These are phyloP conservation scores for Colletotrichum sp. DNA, from an alignment of 2,329 filamentous ascomycete species.

Conservation along the genomic window DNA sequence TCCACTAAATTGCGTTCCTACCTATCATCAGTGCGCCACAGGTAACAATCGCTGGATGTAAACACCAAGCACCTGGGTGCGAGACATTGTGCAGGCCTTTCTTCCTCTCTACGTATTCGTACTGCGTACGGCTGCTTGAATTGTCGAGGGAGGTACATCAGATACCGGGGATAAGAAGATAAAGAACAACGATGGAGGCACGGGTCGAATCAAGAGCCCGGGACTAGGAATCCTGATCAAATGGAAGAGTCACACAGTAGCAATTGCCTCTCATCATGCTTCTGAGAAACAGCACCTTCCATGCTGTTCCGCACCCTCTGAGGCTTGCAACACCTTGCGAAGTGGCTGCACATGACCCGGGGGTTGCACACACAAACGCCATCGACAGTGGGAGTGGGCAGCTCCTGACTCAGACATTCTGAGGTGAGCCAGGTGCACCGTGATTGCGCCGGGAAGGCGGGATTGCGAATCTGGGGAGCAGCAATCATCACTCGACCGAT, in stretches of 20 bases:
- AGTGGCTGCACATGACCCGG: constrained; percentile 3
- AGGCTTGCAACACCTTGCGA: not conserved
- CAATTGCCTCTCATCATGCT: not conserved
- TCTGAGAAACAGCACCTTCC: constrained; percentile 3
- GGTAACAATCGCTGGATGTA: not conserved
- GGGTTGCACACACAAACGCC: not conserved
- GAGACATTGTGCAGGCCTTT: not conserved
- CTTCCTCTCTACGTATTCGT: not conserved
- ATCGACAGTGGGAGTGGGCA: not conserved
- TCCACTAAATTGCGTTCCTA: constrained; percentile 4
- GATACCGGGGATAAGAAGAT: not conserved
- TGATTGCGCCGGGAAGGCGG: not conserved
- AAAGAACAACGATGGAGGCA: not conserved
- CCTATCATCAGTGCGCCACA: constrained; percentile 9
- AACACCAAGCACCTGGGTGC: not conserved
- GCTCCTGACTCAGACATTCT: constrained; percentile 12
- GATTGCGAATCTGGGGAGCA: constrained; percentile 9
- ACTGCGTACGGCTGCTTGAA: not conserved
- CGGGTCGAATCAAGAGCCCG: not conserved
- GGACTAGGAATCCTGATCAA: not conserved
- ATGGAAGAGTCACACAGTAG: not conserved
- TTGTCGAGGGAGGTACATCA: not conserved
- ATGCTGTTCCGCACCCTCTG: not conserved
- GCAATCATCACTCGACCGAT: not conserved
- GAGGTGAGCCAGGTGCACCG: not conserved